Evolutionary conservation across 371 early-diverging fungal species (phyloP).

Genomic region (Umbelopsis sp.): DNA sequence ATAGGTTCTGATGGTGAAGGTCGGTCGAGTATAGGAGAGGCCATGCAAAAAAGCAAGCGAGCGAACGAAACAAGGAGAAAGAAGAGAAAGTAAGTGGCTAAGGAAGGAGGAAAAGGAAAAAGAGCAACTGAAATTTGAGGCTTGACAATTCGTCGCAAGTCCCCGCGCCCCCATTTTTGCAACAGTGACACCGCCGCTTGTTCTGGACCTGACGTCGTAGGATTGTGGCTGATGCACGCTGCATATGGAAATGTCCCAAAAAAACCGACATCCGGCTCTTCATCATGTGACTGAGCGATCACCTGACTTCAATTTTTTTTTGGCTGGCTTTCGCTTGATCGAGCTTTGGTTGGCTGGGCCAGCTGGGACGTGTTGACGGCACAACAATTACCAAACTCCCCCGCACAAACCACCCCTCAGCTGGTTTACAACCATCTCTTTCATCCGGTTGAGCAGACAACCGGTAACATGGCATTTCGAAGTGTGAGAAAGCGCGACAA

Average conservation of each 20-base stretch:
- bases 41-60: not conserved
- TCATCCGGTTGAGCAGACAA: conserved; percentile 17
- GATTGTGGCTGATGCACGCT: conserved; percentile 4
- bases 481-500: conserved; percentile 16
- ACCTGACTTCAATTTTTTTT: conserved; percentile 10
- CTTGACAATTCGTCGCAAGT: not conserved
- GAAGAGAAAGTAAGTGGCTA: not conserved
- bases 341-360: not conserved
- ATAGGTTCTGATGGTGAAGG: conserved; percentile 6
- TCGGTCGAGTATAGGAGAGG: not conserved
- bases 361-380: conserved; percentile 19
- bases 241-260: not conserved
- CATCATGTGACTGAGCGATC: conserved; percentile 3
- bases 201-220: conserved; percentile 14
- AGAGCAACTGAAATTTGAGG: not conserved
- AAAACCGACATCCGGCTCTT: no score
- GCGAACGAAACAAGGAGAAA: not conserved
- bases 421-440: conserved; percentile 16
- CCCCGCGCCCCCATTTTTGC: conserved; percentile 19
- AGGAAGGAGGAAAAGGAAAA: not conserved
- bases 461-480: conserved; percentile 19
- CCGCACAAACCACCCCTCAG: conserved; percentile 8
- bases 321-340: not conserved
- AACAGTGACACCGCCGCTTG: conserved; percentile 1
- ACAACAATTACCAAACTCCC: conserved; percentile 4